Conservation (phyloP, 371 early-diverging fungal species). For the Mucor irregularis region DNA sequence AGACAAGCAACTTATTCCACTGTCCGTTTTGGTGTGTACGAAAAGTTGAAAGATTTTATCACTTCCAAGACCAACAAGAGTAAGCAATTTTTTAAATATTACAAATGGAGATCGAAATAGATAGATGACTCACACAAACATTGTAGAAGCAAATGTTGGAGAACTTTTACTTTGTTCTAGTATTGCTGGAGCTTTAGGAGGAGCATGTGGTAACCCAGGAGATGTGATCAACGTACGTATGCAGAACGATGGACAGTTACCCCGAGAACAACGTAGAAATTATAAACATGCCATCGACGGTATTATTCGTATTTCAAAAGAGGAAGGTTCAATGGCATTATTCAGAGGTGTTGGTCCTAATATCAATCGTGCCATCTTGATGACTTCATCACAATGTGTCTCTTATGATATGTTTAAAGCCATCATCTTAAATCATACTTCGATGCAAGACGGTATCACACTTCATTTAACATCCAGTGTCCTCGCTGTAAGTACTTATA, state of each 20-base stretch:
- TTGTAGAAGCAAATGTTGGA: constrained; percentile 15
- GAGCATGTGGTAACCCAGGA: constrained; percentile 81
- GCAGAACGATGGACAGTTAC: constrained; percentile 83
- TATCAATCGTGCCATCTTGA: constrained; percentile 73
- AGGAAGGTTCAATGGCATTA: constrained; percentile 67
- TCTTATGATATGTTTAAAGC: constrained; percentile 77
- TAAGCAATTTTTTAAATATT: no score
- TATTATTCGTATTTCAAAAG: constrained; percentile 60
- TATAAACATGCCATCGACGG: constrained; percentile 82
- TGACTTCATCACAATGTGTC: constrained; percentile 77
- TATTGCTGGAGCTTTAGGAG: constrained; percentile 77
- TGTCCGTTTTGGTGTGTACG: constrained; percentile 78
- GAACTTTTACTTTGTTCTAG: constrained; percentile 64
- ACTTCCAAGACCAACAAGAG: constrained; percentile 45
- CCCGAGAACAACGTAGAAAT: constrained; percentile 62
- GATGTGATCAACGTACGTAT: constrained; percentile 85
- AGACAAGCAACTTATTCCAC: constrained; percentile 83
- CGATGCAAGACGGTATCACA: constrained; percentile 62
- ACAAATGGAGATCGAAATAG: neutral
- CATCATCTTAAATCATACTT: constrained; percentile 53
- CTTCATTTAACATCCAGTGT: constrained; percentile 79
- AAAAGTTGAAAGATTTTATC: constrained; percentile 58
- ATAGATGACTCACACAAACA: constrained; percentile 26
- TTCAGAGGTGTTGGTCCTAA: constrained; percentile 78
- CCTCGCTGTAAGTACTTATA: constrained; percentile 60